Base-by-base conservation (phyloP, 2,329 filamentous ascomycete species). In the Sclerotinia trifoliorum region DNA sequence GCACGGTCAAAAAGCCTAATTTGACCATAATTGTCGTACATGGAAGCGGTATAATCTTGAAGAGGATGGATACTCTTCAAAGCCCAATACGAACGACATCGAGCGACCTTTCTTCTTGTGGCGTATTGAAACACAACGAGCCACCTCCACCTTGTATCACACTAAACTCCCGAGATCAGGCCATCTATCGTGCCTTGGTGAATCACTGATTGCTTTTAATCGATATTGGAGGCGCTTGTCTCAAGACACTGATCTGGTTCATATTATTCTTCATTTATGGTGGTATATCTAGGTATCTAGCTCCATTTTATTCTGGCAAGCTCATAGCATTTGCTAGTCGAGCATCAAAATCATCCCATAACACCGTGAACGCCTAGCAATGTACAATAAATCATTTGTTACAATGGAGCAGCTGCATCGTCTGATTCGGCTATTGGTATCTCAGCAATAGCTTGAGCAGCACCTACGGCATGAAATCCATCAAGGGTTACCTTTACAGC, bases 401-500 rank as follows among this genome's bases (percentile, higher is more conserved):
- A 68, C 46, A 63, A 71, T 49, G 72, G 71, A 35, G 71, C 71
- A 24, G 70, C 74, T 19, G 72, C 71, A 32, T 72, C 72, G 69
- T 75, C 74, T 15, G 73, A 75, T 26, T 74, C 74, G 26, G 73
- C 72, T 71, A 76, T 75, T 42, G 74, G 71, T 24, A 75, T 69
- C 52, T 73, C 70, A 48, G 75, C 74, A 46, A 75, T 44, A 46
- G 73, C 72, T 65, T 69, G 61, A 42, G 74, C 73, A 26, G 74
- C 42, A 17, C 70, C 74, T 39, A 68, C 72, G 11, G 93, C 93
- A 73, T 90, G 85, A 77, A 98, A 92, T 6, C 91, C 92, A 72
- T 96, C 90, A 17, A 95, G 80, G 0, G 91, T 93, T 64, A 98
- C 89, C 68, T 88, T 92, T 17, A 98, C 94, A 11, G 95, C 94